These are phyloP conservation scores for Plasmopara muralis DNA, from an alignment of 352 stramenopile species.

Conservation along the genomic window DNA sequence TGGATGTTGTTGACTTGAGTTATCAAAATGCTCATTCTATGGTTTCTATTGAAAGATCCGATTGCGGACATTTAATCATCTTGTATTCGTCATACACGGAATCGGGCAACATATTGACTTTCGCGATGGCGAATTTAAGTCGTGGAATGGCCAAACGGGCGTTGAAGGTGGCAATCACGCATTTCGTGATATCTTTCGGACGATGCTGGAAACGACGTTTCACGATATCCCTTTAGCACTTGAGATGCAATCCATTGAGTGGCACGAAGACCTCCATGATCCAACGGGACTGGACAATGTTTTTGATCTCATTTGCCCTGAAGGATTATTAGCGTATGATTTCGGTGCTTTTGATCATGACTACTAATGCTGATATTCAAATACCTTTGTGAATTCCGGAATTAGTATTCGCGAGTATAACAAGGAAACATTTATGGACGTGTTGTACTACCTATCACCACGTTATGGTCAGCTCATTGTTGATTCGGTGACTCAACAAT, in stretches of 20 bases:
- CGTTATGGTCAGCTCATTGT: constrained; percentile 89
- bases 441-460: constrained; percentile 90
- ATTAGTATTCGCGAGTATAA: constrained; percentile 86
- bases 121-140: constrained; percentile 76
- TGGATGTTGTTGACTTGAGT: too few species aligned
- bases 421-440: constrained; percentile 92
- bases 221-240: constrained; percentile 71
- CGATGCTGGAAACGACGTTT: constrained; percentile 76
- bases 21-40: too few species aligned
- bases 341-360: not conserved
- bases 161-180: constrained; percentile 73
- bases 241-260: constrained; percentile 88
- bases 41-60: constrained; percentile 37
- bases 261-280: constrained; percentile 85
- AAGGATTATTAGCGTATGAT: constrained; percentile 60
- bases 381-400: too few species aligned
- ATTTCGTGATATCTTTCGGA: constrained; percentile 70
- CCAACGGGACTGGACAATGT: constrained; percentile 77
- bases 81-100: constrained; percentile 84
- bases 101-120: constrained; percentile 85
- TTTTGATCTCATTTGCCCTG: constrained; percentile 78
- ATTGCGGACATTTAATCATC: constrained; percentile 67
- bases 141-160: constrained; percentile 62
- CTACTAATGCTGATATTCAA: too few species aligned
- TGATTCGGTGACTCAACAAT: constrained; percentile 82